Base-by-base conservation (phyloP, 176 grass and related monocot species). In the Aegilops bicornis region DNA sequence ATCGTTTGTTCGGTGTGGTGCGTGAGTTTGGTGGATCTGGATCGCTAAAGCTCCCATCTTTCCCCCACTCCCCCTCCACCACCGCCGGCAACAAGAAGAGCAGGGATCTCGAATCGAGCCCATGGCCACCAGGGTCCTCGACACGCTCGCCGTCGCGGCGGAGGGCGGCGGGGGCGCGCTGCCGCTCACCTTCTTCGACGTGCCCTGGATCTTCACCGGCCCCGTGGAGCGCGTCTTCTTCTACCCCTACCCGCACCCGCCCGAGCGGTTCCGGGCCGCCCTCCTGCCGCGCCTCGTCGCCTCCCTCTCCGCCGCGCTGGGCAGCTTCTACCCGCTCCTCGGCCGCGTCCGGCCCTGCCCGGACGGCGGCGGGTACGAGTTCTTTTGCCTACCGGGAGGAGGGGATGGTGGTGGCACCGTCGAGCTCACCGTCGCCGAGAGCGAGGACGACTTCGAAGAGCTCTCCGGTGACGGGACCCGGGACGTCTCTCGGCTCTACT, bases 171-270 rank as follows among this genome's bases (percentile, higher is more conserved):
- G 79, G 40, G 78, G 80, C 42, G 80, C 76, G 63, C 83, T 96
- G 62, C 97, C 94, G 2, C 90, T 99, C 12, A 94, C 90, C 90
- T 99, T 94, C 85, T 99, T 96, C 80, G 97, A 99, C 82, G 82
- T 92, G 74, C 90, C 89, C 3, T 99, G 97, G 97, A 87, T 99
- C 84, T 94, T 94, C 87, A 99, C 97, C 0, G 97, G 97, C 8
- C 97, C 97, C 4, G 92, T 96, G 15, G 97, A 99, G 87, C 90
- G 94, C 39, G 87, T 99, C 88, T 93, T 96, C 92, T 93, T 96
- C 90, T 99, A 92, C 87, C 35, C 84, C 13, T 92, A 88, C 65
- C 85, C 90, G 16, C 80, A 89, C 71, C 27, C 97, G 6, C 64
- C 69, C 54, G 35, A 81, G 1, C 88, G 87, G 56, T 91, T 99